A percentile compares a stretch with the other conserved stretches of the same genome.
phyloP scores from a whole-genome alignment of 2,329 filamentous ascomycete species.

The Penicillium sclerotigenum region DNA sequence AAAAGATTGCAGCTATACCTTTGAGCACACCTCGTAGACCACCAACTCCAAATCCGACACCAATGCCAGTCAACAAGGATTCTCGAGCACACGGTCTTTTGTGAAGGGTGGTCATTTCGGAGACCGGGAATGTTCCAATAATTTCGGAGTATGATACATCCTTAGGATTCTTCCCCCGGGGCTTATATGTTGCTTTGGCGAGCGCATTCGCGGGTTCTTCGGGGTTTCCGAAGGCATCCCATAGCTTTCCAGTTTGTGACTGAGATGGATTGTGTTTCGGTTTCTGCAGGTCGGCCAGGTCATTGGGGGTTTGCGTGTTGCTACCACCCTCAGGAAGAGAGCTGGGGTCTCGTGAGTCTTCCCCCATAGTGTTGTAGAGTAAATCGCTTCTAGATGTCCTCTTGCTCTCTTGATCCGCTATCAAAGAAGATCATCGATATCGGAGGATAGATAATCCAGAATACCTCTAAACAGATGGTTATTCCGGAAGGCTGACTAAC shows the following conservation, averaged over 20 bases:
- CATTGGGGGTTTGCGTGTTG: slow-evolving; percentile 17
- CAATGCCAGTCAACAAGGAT: slow-evolving; percentile 78
- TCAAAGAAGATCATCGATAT: slow-evolving; percentile 11
- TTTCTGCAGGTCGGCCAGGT: slow-evolving; percentile 27
- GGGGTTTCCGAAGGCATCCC: slow-evolving; percentile 48
- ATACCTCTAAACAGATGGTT: slow-evolving; percentile 18
- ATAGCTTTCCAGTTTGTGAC: slow-evolving; percentile 48
- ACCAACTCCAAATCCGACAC: slow-evolving; percentile 71
- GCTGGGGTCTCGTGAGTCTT: slow-evolving; percentile 35
- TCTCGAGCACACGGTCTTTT: slow-evolving; percentile 81
- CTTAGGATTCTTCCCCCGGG: slow-evolving; percentile 54
- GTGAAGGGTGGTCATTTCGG: slow-evolving; percentile 61
- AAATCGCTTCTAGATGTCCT: slow-evolving; percentile 1
- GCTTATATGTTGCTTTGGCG: slow-evolving; percentile 57
- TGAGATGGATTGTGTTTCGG: slow-evolving; percentile 44
- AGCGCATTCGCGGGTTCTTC: slow-evolving; percentile 54
- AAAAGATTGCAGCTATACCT: slow-evolving; percentile 51
- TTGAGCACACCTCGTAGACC: slow-evolving; percentile 70
- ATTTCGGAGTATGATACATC: slow-evolving; percentile 43
- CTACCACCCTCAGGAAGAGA: slow-evolving; percentile 14
- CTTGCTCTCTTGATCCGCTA: neutral
- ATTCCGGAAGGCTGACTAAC: slow-evolving; percentile 26
- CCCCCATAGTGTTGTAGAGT: slow-evolving; percentile 36
- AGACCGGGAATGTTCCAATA: slow-evolving; percentile 47
- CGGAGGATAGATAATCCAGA: slow-evolving; percentile 10